Evolutionary conservation across 495 filamentous ascomycete genomes (phyloP), one percentile per base, ranked within the genome.

Genomic region (Amphirosellinia nigrospora): DNA sequence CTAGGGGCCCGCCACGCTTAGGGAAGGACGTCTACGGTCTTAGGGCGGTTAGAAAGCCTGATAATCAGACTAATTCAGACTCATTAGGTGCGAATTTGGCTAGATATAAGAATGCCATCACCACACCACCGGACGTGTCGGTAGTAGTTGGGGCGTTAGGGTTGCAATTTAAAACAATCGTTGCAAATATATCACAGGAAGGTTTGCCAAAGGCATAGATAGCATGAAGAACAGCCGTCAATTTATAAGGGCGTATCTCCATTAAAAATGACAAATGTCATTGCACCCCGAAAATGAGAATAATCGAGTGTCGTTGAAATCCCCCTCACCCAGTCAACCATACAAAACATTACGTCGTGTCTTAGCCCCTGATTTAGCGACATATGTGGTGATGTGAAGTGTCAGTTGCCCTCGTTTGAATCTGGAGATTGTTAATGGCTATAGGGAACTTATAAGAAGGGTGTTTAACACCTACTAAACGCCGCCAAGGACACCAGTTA

Each of bases 21-120:
- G 89, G 87, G 3, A 82, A 77, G 60, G 85, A 84, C 19, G 81
- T 86, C 7, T 85, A 82, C 60, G 81, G 84, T 10, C 73, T 79
- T 52, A 80, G 85, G 66, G 84, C 85, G 16, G 78, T 78, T 46
- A 84, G 83, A 39, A 85, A 85, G 66, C 81, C 82, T 28, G 79
- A 83, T 11, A 81, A 83, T 52, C 79, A 80, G 15, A 79, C 77
- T 9, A 80, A 77, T 36, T 79, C 74, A 9, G 80, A 73, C 3
- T 52, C 73, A 7, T 76, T 75, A 76, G 73, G 78, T 30, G 50
- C 71, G 19, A 71, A 61, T 53, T 58, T 55, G 52, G 19, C 76
- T 26, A 64, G 71, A 74, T 28, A 75, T 55, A 53, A 68, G n/a
- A 38, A 21, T 8, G 8, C 45, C 19, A 34, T 16, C 1, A 9